Conservation (phyloP, 2,329 filamentous ascomycete species). For the Aspergillus tubingensis region DNA sequence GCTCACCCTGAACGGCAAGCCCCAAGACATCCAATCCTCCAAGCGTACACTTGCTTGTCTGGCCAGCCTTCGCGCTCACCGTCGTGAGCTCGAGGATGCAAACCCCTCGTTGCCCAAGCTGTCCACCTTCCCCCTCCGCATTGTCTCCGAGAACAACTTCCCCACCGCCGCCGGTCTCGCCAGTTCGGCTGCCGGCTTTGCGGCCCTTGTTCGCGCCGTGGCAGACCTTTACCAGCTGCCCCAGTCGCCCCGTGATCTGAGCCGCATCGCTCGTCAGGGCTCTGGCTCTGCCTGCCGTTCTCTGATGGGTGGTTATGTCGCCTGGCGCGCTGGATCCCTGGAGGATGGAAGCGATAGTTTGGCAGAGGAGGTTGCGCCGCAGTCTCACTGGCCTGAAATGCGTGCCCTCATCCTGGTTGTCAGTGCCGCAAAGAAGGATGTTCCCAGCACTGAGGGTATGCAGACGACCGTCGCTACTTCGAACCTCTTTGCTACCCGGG, state of each 20-base stretch:
- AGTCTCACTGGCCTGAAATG: conserved; percentile 94
- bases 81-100: conserved; percentile 70
- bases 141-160: conserved; percentile 98
- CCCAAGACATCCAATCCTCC: conserved; percentile 76
- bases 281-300: conserved; percentile 93
- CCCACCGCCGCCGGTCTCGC: conserved; percentile 90
- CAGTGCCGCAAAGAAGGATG: conserved; percentile 92
- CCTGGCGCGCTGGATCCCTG: conserved; percentile 79
- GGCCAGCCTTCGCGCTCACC: conserved; percentile 76
- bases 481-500: conserved; percentile 77
- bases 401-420: conserved; percentile 87
- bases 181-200: conserved; percentile 65
- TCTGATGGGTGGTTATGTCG: conserved; percentile 93
- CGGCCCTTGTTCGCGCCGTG: conserved; percentile 72
- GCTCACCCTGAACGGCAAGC: conserved; percentile 79
- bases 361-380: conserved; percentile 84
- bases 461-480: conserved; percentile 93
- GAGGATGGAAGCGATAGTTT: conserved; percentile 82
- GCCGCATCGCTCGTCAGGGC: conserved; percentile 85
- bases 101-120: conserved; percentile 79
- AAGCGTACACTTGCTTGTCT: conserved; percentile 95
- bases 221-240: conserved; percentile 88
- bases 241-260: conserved; percentile 78
- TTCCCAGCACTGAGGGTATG: conserved; percentile 91
- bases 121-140: conserved; percentile 72